phyloP scores from a whole-genome alignment of 2,329 filamentous ascomycete species.

The Cladophialophora yegresii region DNA sequence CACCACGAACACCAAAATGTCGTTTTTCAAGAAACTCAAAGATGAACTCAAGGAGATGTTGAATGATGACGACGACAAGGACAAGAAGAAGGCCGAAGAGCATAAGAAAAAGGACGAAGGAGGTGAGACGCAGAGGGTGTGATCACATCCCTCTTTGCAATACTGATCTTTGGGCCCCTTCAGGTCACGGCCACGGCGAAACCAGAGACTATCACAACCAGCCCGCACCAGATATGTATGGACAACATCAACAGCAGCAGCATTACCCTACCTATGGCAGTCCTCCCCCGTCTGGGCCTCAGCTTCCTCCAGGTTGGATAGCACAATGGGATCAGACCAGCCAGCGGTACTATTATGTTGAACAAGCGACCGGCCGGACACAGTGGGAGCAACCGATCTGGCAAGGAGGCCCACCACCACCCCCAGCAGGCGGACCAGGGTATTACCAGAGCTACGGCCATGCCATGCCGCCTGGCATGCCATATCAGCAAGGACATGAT shows the following conservation, averaged over 20 bases:
- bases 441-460: slow-evolving; percentile 23
- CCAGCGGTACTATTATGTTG: slow-evolving; percentile 52
- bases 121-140: background rate
- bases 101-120: slow-evolving; percentile 21
- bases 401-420: slow-evolving; percentile 4
- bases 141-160: background rate
- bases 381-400: slow-evolving; percentile 51
- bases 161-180: background rate
- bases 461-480: slow-evolving; percentile 17
- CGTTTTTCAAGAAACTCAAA: slow-evolving; percentile 30
- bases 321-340: slow-evolving; percentile 51
- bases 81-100: slow-evolving; percentile 12
- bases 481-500: slow-evolving; percentile 15
- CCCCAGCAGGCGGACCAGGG: slow-evolving; percentile 15
- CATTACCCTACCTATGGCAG: slow-evolving; percentile 11
- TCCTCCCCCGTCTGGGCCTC: slow-evolving; percentile 31
- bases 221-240: background rate
- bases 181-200: background rate
- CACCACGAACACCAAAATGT: slow-evolving; percentile 16
- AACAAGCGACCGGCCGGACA: slow-evolving; percentile 52
- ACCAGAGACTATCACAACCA: background rate
- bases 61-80: slow-evolving; percentile 28
- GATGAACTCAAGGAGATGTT: slow-evolving; percentile 33
- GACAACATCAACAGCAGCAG: slow-evolving; percentile 7
- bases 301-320: slow-evolving; percentile 50